Evolutionary conservation across 371 early-diverging fungal genomes (phyloP), one percentile per base, ranked within the genome.

Genomic region (Polyrhizophydium stewartii): DNA sequence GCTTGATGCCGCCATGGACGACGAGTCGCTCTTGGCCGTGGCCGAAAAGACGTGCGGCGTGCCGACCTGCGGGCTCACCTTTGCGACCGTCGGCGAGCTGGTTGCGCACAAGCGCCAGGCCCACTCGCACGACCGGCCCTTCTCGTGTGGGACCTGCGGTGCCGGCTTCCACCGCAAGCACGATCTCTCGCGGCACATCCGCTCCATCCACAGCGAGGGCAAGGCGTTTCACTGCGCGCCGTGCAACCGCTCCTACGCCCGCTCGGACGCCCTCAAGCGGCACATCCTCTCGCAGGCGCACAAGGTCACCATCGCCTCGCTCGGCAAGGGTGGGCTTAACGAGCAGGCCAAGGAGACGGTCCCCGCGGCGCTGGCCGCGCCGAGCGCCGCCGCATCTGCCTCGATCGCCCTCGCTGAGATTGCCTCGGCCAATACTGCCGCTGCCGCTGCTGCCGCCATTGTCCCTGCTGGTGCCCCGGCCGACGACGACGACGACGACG

Each of bases 111-210:
- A 25, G 6, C 50, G 7, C 9, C 50, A 9, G 30, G n/a, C 24
- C 19, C 59, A 64, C 56, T 40, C 59, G 22, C 22, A 22, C 33
- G 74, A 75, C 51, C 67, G 72, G 13, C 83, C 83, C 0, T 82
- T 63, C 57, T 57, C 59, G 21, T 83, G 83, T 60, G 60, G 59
- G 10, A 56, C 56, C 38, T 84, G 84, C 63, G 60, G 64, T 37
- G 56, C 60, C 58, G 55, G 61, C 17, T 85, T 85, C 37, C 62
- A 71, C 41, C 72, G 85, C 40, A 75, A 78, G 59, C 83, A 85
- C 61, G 86, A 90, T 62, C 68, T 90, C 46, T 79, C 83, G 69
- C 60, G 90, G 1, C 90, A 89, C 70, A 73, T 24, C 38, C 59
- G 55, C 28, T 28, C 22, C 43, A 38, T 49, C 27, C 60, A 60